Conservation (phyloP, 2,329 filamentous ascomycete species). For the Endocalyx cinctus region DNA sequence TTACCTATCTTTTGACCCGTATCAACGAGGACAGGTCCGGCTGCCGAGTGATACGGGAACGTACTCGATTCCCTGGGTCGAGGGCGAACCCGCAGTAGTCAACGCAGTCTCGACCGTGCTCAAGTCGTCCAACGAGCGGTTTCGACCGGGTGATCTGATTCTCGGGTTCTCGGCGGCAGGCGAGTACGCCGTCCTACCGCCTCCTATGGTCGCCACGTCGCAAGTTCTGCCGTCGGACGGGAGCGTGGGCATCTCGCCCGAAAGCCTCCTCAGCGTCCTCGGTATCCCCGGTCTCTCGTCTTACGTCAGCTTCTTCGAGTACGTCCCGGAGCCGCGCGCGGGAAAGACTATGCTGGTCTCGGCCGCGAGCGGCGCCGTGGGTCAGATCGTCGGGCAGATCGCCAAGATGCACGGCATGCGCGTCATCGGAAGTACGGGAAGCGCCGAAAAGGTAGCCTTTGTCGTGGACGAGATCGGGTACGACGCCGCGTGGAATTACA, state of each 20-base stretch:
- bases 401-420: conserved; percentile 75
- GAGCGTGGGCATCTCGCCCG: conserved; percentile 1
- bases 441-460: conserved; percentile 74
- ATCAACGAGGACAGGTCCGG: conserved; percentile 78
- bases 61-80: conserved; percentile 57
- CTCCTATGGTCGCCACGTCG: not conserved
- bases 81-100: conserved; percentile 57
- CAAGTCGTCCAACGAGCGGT: conserved; percentile 53
- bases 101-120: conserved; percentile 67
- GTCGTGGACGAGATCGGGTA: conserved; percentile 46
- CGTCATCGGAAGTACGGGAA: conserved; percentile 77
- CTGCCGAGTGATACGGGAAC: conserved; percentile 53
- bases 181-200: conserved; percentile 3
- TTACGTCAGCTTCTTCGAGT: conserved; percentile 56
- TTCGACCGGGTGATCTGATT: conserved; percentile 3
- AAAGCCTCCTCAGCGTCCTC: conserved; percentile 2
- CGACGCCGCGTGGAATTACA: conserved; percentile 76
- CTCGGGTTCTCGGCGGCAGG: conserved; percentile 2
- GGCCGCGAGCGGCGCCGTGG: conserved; percentile 75
- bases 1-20: conserved; percentile 78
- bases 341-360: conserved; percentile 80
- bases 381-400: conserved; percentile 77
- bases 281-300: conserved; percentile 44
- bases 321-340: conserved; percentile 65
- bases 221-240: not conserved